Conservation (phyloP, 257 asterid genomes). For the Solanum gandarillasii region DNA sequence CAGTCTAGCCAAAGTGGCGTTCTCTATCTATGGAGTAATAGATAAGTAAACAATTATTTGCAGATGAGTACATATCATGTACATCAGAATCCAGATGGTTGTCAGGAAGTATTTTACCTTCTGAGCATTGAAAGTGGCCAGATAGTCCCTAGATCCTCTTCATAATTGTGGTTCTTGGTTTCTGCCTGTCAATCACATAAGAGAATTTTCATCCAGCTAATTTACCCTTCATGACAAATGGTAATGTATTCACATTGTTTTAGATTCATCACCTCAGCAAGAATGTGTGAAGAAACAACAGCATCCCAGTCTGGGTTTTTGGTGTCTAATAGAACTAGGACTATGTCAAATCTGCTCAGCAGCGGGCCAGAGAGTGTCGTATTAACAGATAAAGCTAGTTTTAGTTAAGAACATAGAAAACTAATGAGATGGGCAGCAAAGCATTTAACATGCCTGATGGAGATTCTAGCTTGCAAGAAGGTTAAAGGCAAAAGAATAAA, state of each 20-base stretch:
- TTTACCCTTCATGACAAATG: slow-evolving; percentile 1
- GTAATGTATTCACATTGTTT: slow-evolving; percentile 3
- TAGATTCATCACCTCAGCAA: slow-evolving; percentile 53
- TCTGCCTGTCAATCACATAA: slow-evolving; percentile 38
- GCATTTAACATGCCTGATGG: neutral
- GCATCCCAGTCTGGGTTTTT: slow-evolving; percentile 96
- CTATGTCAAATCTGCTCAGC: slow-evolving; percentile 93
- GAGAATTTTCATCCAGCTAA: slow-evolving; percentile 5
- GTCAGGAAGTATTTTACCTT: slow-evolving; percentile 32
- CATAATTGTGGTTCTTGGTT: slow-evolving; percentile 26
- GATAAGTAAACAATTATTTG: neutral
- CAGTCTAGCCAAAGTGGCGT: neutral
- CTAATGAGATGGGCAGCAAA: neutral
- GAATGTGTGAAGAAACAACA: slow-evolving; percentile 95
- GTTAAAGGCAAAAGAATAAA: neutral
- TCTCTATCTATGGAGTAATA: neutral
- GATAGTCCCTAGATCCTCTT: slow-evolving; percentile 38
- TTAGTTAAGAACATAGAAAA: slow-evolving; percentile 26
- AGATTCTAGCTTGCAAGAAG: neutral
- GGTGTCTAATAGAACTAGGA: slow-evolving; percentile 88
- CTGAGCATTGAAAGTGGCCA: slow-evolving; percentile 91
- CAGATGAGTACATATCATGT: neutral
- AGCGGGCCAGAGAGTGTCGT: slow-evolving; percentile 96
- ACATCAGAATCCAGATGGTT: neutral
- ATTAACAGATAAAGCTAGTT: slow-evolving; percentile 82